Conservation (phyloP, 345 rosid species). For the Lepidium didymum region DNA sequence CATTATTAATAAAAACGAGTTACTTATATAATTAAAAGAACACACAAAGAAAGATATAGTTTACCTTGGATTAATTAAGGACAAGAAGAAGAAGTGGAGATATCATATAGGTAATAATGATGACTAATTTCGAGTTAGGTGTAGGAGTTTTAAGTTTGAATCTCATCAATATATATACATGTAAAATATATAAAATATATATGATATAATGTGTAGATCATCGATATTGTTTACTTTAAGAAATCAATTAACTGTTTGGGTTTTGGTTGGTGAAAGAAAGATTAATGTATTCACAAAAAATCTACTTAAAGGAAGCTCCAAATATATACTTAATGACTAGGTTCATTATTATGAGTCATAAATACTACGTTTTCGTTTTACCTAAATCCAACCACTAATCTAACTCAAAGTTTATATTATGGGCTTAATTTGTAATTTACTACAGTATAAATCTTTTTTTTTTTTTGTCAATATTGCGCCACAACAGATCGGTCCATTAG, state of each 20-base stretch:
- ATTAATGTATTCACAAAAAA: background rate
- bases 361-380: too few relatives aligned
- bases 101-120: background rate
- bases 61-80: background rate
- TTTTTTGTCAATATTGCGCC: too few relatives aligned
- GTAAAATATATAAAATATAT: background rate
- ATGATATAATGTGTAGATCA: background rate
- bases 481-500: too few relatives aligned
- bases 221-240: constrained; percentile 6
- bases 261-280: constrained; percentile 14
- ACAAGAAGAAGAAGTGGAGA: background rate
- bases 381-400: too few relatives aligned
- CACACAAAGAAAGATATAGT: background rate
- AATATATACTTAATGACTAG: background rate
- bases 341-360: too few relatives aligned
- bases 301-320: constrained; percentile 24
- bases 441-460: too few relatives aligned
- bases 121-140: constrained; percentile 15
- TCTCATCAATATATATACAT: constrained; percentile 14
- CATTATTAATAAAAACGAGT: background rate
- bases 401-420: too few relatives aligned
- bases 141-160: constrained; percentile 11
- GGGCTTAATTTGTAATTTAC: background rate
- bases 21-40: background rate
- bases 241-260: constrained; percentile 10